Evolutionary conservation across 1,284 basidiomycete species (phyloP).

Genomic region (Ganoderma lingzhi): DNA sequence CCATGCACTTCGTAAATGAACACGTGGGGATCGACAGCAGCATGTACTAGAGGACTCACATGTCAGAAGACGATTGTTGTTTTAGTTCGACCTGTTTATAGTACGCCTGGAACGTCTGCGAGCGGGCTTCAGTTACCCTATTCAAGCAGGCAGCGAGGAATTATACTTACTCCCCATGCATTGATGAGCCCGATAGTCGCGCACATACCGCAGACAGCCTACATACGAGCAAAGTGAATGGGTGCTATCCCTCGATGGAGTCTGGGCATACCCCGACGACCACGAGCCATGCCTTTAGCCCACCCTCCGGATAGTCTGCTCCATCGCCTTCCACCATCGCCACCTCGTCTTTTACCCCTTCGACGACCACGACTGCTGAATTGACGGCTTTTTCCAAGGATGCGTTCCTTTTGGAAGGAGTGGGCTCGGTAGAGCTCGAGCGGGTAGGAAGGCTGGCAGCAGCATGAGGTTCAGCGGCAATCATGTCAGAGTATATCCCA

Average conservation of each 20-base stretch:
- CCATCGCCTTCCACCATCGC: not conserved
- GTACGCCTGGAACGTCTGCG: conserved; percentile 2
- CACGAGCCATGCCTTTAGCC: not conserved
- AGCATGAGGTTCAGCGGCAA: not conserved
- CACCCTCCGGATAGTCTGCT: not conserved
- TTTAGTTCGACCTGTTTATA: not conserved
- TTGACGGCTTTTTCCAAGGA: not conserved
- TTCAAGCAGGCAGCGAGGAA: not conserved
- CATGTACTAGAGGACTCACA: not conserved
- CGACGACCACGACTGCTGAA: not conserved
- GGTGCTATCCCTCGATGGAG: not conserved
- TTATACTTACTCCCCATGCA: not conserved
- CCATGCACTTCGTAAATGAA: not conserved
- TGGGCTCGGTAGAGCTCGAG: not conserved
- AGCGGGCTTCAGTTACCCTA: not conserved
- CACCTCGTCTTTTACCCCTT: not conserved
- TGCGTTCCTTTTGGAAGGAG: not conserved
- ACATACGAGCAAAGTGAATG: not conserved
- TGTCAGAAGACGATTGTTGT: not conserved
- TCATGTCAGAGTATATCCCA: not conserved
- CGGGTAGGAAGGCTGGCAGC: not conserved
- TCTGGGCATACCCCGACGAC: not conserved
- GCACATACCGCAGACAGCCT: conserved; percentile 3
- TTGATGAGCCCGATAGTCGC: not conserved
- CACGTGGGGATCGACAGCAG: not conserved